Percentiles rank a stretch among this genome's conserved stretches.
Conservation (phyloP, 1,139 yeast genomes). For the Pichia sp. region DNA sequence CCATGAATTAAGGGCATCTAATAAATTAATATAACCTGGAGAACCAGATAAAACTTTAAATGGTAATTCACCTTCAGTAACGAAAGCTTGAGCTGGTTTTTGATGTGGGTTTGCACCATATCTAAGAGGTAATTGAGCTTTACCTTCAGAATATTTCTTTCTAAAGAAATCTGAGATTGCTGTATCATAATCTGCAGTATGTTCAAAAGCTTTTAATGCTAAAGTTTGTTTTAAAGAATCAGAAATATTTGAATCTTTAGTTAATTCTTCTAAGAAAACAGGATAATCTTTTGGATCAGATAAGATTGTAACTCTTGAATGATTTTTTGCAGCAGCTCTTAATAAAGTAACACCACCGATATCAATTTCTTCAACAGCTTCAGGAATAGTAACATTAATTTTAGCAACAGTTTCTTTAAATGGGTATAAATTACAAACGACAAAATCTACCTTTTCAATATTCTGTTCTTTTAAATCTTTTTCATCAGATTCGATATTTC, state of each 20-base stretch:
- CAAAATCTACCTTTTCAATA: slow-evolving; percentile 91
- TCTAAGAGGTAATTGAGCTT: slow-evolving; percentile 85
- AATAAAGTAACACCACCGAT: slow-evolving; percentile 96
- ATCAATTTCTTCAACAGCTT: slow-evolving; percentile 97
- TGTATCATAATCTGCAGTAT: slow-evolving; percentile 94
- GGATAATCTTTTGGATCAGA: slow-evolving; percentile 94
- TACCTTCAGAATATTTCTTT: slow-evolving; percentile 89
- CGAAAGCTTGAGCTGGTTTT: slow-evolving; percentile 97
- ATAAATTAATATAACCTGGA: slow-evolving; percentile 93
- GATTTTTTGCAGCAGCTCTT: slow-evolving; percentile 98
- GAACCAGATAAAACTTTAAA: slow-evolving; percentile 91
- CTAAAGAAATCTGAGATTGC: slow-evolving; percentile 96
- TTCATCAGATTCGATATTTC: slow-evolving; percentile 87
- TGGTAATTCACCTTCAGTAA: slow-evolving; percentile 77
- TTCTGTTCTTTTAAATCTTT: slow-evolving; percentile 80
- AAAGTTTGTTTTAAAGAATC: slow-evolving; percentile 68
- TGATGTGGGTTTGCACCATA: slow-evolving; percentile 99
- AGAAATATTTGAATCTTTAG: slow-evolving; percentile 55
- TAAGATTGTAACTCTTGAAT: slow-evolving; percentile 87
- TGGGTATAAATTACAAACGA: slow-evolving; percentile 95
- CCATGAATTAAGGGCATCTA: slow-evolving; percentile 98
- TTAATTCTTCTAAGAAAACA: slow-evolving; percentile 71
- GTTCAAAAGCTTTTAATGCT: slow-evolving; percentile 96
- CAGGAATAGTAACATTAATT: slow-evolving; percentile 90
- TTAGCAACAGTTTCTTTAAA: slow-evolving; percentile 96